Evolutionary conservation across 371 early-diverging fungal species (phyloP), one percentile per base, ranked within the genome.

Genomic region (Batkoa obscura): DNA sequence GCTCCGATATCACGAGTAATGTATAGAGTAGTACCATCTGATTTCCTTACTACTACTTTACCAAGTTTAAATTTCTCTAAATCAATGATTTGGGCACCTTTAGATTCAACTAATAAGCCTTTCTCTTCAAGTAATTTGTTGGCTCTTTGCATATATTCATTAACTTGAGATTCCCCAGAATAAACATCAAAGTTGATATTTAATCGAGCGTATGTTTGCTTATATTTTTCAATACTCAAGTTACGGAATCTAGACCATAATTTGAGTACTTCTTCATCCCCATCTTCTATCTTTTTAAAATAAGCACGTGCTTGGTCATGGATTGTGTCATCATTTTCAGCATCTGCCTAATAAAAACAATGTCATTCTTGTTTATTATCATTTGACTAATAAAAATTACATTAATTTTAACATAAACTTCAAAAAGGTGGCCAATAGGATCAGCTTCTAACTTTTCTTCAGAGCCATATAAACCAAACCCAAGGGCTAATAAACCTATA

Each of bases 1-100:
- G 98, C 97, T 56, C 94, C 98, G 65, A 99, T 87, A 73, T 99
- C 99, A 65, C 99, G 84, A 46, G 99, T 94, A 32, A 96, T 75
- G 68, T 99, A 99, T 13, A 99, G 80, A 2, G 98, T 85, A 0
- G 93, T 85, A 49, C 99, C 99, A 70, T 99, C 98, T 60, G 73
- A 75, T 81, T 96, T 97, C 60, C 85, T 83, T 34, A 99, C 84
- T 1, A 98, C 76, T 15, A 88, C 84, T 49, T 70, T 77, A 57
- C 82, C 91, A 47, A 90, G 78, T 66, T 90, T 90, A 72, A 86
- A 74, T 60, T 79, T 69, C 32, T 77, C 78, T 62, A 96, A 71
- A 60, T 94, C 84, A 51, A 94, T 68, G 58, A 93, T 76, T 68
- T 81, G 70, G 47, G 97, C 96, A 37, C 94, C 94, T 17, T 92